These are phyloP conservation scores for Diplotaxis tenuifolia DNA, from an alignment of 345 rosid species.

Conservation along the genomic window DNA sequence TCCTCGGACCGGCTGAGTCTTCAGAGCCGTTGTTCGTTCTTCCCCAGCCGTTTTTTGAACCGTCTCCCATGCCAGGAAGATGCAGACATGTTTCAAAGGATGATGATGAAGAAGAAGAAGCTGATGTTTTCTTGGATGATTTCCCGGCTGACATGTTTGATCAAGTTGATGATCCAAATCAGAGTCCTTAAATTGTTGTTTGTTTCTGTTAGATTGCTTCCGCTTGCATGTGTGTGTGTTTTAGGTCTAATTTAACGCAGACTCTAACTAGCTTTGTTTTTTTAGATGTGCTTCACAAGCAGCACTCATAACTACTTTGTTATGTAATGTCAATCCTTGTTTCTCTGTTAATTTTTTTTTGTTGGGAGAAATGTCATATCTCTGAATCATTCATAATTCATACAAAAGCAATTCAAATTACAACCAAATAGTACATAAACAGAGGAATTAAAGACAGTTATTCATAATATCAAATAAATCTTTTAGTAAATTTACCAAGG, in stretches of 20 bases:
- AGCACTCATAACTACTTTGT: constrained; percentile 8
- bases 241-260: constrained; percentile 7
- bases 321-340: constrained; percentile 19
- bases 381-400: constrained; percentile 7
- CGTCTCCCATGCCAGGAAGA: constrained; percentile 20
- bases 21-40: constrained; percentile 42
- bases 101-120: constrained; percentile 38
- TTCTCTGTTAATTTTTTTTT: neutral
- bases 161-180: constrained; percentile 55
- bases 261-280: neutral
- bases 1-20: constrained; percentile 47
- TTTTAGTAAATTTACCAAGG: too few species aligned
- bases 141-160: constrained; percentile 73
- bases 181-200: constrained; percentile 42
- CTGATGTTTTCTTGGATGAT: constrained; percentile 68
- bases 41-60: constrained; percentile 49
- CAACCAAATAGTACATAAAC: constrained; percentile 27
- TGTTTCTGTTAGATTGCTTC: neutral
- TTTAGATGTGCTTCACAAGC: neutral
- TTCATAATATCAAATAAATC: too few species aligned
- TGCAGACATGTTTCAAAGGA: constrained; percentile 33
- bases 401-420: constrained; percentile 16
- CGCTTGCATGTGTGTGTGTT: constrained; percentile 7
- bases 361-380: neutral
- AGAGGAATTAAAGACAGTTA: neutral